Percentiles rank a stretch among this genome's conserved stretches.
phyloP scores from a whole-genome alignment of 257 asterid species.

The Anisodus tanguticus region DNA sequence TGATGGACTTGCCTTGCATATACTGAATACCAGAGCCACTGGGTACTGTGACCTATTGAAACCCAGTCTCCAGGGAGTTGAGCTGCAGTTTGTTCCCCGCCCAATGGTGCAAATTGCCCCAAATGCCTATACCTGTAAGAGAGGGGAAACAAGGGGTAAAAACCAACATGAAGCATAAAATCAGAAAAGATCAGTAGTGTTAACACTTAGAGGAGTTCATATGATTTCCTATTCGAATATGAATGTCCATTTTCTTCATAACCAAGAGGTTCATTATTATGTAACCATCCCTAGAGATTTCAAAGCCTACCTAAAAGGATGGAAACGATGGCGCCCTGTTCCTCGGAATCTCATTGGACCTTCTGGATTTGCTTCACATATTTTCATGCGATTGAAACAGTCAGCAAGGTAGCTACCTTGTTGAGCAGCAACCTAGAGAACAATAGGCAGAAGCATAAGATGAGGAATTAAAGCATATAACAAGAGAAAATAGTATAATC shows the following conservation, averaged over 20 bases:
- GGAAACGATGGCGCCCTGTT: conserved; percentile 78
- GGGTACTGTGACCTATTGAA: conserved; percentile 88
- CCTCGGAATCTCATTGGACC: conserved; percentile 85
- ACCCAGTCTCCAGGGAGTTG: conserved; percentile 92
- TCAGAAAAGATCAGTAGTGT: not conserved
- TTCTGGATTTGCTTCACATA: conserved; percentile 72
- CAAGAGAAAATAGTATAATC: not conserved
- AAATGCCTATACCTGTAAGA: conserved; percentile 69
- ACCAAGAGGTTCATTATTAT: not conserved
- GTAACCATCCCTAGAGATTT: not conserved
- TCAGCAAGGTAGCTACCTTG: conserved; percentile 87
- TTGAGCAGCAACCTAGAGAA: conserved; percentile 84
- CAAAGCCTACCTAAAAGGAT: conserved; percentile 38
- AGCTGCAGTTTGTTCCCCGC: conserved; percentile 90
- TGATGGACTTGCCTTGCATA: conserved; percentile 66
- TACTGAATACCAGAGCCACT: conserved; percentile 97
- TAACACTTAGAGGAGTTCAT: not conserved
- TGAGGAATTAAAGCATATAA: not conserved
- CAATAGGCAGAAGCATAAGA: not conserved
- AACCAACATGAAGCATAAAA: conserved; percentile 12
- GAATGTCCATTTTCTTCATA: not conserved
- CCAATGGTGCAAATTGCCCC: conserved; percentile 92
- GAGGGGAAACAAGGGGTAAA: not conserved
- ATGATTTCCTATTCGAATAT: not conserved
- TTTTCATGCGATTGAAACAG: conserved; percentile 76